phyloP scores from a whole-genome alignment of 805 yeast species.

The Candida xyloterini region DNA sequence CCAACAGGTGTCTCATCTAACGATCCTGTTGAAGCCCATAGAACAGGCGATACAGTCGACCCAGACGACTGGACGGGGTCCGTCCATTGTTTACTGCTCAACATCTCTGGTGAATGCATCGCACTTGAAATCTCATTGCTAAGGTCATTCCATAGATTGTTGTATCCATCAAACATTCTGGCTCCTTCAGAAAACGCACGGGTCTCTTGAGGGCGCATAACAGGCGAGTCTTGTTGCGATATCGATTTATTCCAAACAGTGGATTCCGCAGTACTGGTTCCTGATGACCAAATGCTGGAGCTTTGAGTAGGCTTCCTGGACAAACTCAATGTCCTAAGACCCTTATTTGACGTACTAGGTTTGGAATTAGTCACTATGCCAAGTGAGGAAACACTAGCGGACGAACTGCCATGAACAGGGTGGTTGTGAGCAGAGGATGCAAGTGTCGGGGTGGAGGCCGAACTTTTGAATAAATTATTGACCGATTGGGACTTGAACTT shows the following conservation, averaged over 20 bases:
- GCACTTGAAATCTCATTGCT: slow-evolving; percentile 11
- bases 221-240: slow-evolving; percentile 7
- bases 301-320: slow-evolving; percentile 7
- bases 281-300: slow-evolving; percentile 5
- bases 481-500: slow-evolving; percentile 30
- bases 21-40: slow-evolving; percentile 24
- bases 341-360: slow-evolving; percentile 8
- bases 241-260: slow-evolving; percentile 8
- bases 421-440: slow-evolving; percentile 1
- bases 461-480: slow-evolving; percentile 24
- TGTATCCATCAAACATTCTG: slow-evolving; percentile 1
- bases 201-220: slow-evolving; percentile 3
- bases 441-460: slow-evolving; percentile 9
- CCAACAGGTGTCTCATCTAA: slow-evolving; percentile 25
- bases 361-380: slow-evolving; percentile 3
- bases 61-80: slow-evolving; percentile 10
- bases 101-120: slow-evolving; percentile 5
- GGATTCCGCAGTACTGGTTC: slow-evolving; percentile 8
- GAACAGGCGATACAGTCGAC: slow-evolving; percentile 24
- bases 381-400: slow-evolving; percentile 3
- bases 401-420: slow-evolving; percentile 2
- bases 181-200: slow-evolving; percentile 10
- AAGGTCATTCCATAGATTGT: slow-evolving; percentile 20
- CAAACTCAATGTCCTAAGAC: slow-evolving; percentile 13
- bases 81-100: background rate